Evolutionary conservation across 2,329 filamentous ascomycete genomes (phyloP).

Genomic region (Myriangium duriaei): DNA sequence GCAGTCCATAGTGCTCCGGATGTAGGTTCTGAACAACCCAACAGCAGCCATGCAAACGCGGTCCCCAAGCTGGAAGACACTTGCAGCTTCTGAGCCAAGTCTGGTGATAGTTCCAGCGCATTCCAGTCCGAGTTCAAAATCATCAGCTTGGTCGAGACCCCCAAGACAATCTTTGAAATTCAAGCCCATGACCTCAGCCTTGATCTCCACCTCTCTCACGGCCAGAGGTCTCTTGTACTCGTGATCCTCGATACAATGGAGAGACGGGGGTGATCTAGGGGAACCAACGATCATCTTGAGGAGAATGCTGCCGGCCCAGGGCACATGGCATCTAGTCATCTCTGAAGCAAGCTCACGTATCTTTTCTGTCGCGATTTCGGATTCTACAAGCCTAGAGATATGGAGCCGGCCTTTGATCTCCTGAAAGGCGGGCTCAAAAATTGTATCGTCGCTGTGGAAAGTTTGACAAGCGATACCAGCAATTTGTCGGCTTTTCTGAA

Average conservation of each 20-base stretch:
- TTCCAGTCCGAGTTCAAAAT: conserved; percentile 23
- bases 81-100: conserved; percentile 15
- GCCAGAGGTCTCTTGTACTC: neutral
- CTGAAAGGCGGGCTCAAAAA: no score
- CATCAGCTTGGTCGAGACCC: conserved; percentile 24
- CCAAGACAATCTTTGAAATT: conserved; percentile 38
- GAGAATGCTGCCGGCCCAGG: no score
- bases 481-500: no score
- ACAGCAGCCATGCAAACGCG: neutral
- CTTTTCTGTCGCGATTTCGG: no score
- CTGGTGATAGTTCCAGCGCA: conserved; percentile 21
- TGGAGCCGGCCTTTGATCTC: no score
- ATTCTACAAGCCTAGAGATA: no score
- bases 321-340: no score
- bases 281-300: no score
- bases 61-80: no score
- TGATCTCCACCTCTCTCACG: conserved; percentile 24
- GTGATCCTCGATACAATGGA: neutral
- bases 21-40: neutral
- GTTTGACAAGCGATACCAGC: no score
- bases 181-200: conserved; percentile 24
- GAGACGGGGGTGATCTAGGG: neutral
- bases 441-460: no score
- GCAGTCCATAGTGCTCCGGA: neutral
- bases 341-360: no score